A percentile compares a stretch with the other conserved stretches of the same genome.
Evolutionary conservation across 345 rosid genomes (phyloP).

Genomic region (Litchi chinensis): DNA sequence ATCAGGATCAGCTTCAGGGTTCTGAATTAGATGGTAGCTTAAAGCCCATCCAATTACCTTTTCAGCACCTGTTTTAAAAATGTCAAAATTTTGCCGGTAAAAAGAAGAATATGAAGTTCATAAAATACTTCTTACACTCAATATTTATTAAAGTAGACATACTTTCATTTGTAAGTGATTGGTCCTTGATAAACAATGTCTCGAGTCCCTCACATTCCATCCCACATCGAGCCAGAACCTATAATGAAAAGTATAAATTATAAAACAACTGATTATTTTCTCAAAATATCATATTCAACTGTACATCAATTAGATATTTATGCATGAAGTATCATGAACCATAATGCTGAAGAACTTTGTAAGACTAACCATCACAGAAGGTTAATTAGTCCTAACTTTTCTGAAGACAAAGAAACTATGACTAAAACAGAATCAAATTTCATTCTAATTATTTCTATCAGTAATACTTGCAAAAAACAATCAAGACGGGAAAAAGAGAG

Average conservation of each 20-base stretch:
- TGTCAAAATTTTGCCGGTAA: conserved; percentile 4
- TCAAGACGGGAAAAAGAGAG: background rate
- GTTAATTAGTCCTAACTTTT: background rate
- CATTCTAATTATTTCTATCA: background rate
- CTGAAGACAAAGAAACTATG: conserved; percentile 2
- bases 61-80: conserved; percentile 67
- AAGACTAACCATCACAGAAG: background rate
- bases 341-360: conserved; percentile 1
- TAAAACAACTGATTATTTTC: conserved; percentile 8
- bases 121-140: conserved; percentile 5
- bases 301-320: conserved; percentile 20
- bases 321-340: background rate
- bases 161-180: conserved; percentile 76
- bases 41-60: conserved; percentile 88
- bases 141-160: conserved; percentile 30
- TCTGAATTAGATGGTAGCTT: conserved; percentile 75
- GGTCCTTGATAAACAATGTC: conserved; percentile 70
- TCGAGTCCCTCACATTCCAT: conserved; percentile 79
- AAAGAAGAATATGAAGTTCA: background rate
- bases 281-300: conserved; percentile 9
- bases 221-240: conserved; percentile 68
- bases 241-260: conserved; percentile 24
- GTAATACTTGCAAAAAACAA: background rate
- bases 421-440: background rate
- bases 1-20: conserved; percentile 62